Base-by-base conservation (phyloP, 208 protist species). In the Jaenimonas drosophilae region DNA sequence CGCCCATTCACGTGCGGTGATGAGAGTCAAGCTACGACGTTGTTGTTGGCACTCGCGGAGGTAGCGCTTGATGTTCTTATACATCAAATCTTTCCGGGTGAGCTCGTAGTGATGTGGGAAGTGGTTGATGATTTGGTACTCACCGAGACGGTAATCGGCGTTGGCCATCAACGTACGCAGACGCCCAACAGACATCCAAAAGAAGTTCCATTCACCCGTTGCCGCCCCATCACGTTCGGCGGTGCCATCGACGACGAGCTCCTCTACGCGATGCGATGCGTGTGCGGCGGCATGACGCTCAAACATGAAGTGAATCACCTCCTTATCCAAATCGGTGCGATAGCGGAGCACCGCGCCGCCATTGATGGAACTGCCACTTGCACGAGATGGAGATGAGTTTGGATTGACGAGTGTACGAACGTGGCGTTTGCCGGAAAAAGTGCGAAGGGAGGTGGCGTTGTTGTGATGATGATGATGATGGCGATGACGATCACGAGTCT, bases 101-200 rank as follows among this genome's bases (percentile, higher is more conserved):
- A 99, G 70, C 69, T 98, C 95, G 41, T 88, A 93, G 66, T 98
- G 94, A 56, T 97, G 97, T n/a, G 96, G 96, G 48, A 97, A 99
- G 75, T 99, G 97, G 65, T 98, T 98, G 54, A 98, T 83, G 48
- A 95, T 82, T 49, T 96, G 89, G 5, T 65, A 53, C 26, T 96
- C 88, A 21, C 72, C 59, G 29, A 91, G 72, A 32, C 85, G 63
- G 42, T 82, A 85, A 24, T 82, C 69, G 23, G 64, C 60, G 12
- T 70, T 65, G 31, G 59, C 64, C 51, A 96, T 82, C 17, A 93
- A 54, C 38, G 52, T 62, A 4, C 78, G 74, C 0, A 93, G 71
- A 19, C 71, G 79, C 3, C 54, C 47, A 7, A 94, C 85, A 45
- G 64, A 84, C 70, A 89, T 89, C 83, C 85, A 96, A 54, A 80